Conservation (phyloP, 129 eudicot genomes). For the Artemisia annua region DNA sequence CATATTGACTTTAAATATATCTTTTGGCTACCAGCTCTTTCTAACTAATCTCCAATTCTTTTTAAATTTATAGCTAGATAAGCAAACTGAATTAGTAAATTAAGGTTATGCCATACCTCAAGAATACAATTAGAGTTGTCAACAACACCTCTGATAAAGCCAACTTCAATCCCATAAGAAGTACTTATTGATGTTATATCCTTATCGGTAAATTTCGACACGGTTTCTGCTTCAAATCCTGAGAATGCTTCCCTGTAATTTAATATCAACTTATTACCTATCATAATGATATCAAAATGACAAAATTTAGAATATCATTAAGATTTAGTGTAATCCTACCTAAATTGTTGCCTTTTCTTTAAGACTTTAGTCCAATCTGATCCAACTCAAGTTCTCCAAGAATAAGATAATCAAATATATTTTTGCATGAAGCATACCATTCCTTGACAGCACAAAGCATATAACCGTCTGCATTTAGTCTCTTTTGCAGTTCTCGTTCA, state of each 20-base stretch:
- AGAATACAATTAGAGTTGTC: slow-evolving; percentile 67
- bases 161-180: slow-evolving; percentile 49
- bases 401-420: too few species aligned
- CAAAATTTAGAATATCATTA: neutral
- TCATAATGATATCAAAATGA: neutral
- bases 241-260: slow-evolving; percentile 70
- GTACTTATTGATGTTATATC: slow-evolving; percentile 43
- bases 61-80: too few species aligned
- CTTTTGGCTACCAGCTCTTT: neutral
- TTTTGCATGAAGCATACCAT: too few species aligned
- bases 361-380: too few species aligned
- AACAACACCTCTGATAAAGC: slow-evolving; percentile 58
- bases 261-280: neutral
- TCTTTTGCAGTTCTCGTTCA: too few species aligned
- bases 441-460: too few species aligned
- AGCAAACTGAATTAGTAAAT: neutral
- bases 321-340: too few species aligned
- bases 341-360: too few species aligned
- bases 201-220: slow-evolving; percentile 56
- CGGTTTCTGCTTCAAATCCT: slow-evolving; percentile 65
- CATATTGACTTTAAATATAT: too few species aligned
- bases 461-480: too few species aligned
- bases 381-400: too few species aligned
- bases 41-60: neutral
- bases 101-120: slow-evolving; percentile 36